Conservation (phyloP, 2,329 filamentous ascomycete genomes). For the Penicillium vulpinum region DNA sequence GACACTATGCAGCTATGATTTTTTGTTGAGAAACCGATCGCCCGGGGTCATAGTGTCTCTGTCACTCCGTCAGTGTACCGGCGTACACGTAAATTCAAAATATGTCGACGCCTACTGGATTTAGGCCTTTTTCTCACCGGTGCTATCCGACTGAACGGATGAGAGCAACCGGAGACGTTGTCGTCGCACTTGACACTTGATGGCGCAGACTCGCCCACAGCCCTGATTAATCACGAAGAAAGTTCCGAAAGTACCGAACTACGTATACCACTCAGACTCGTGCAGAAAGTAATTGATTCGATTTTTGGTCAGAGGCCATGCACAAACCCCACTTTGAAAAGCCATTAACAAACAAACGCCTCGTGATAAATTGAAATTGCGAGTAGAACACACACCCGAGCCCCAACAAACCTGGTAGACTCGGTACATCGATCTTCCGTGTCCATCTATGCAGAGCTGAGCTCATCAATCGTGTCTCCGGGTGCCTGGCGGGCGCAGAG, state of each 20-base stretch:
- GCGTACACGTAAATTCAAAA: background rate
- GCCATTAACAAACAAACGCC: constrained; percentile 21
- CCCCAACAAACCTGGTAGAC: background rate
- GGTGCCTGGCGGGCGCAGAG: background rate
- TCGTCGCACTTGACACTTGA: background rate
- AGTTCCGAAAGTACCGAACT: background rate
- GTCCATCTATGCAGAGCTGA: background rate
- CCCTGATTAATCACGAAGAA: background rate
- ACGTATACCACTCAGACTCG: background rate
- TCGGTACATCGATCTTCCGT: background rate
- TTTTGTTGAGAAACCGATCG: background rate
- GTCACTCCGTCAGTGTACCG: background rate
- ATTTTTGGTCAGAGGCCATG: constrained; percentile 22
- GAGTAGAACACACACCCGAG: background rate
- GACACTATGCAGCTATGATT: background rate
- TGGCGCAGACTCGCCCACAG: background rate
- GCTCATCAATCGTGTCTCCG: background rate
- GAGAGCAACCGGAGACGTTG: background rate
- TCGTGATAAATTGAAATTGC: constrained; percentile 15
- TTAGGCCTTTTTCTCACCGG: background rate
- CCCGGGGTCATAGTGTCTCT: background rate
- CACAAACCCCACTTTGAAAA: constrained; percentile 20
- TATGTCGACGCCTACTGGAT: background rate
- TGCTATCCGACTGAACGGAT: background rate
- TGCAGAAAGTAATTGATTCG: constrained; percentile 16